Percentiles rank a stretch among this genome's conserved stretches.
Conservation (phyloP, 805 yeast species). For the Starmerella bombicola region DNA sequence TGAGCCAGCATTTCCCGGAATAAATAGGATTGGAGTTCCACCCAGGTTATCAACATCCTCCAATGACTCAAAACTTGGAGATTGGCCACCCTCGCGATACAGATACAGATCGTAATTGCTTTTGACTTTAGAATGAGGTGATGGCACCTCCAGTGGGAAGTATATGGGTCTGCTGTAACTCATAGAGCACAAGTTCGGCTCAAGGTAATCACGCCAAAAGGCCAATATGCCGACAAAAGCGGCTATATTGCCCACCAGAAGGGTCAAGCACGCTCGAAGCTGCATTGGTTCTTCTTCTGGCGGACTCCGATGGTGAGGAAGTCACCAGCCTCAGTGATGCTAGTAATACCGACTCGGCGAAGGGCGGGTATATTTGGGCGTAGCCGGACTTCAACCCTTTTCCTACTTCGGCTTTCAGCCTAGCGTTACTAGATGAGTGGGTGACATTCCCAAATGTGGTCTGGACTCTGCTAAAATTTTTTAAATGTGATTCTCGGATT, state of each 20-base stretch:
- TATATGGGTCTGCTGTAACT: conserved; percentile 17
- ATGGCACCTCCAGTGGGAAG: conserved; percentile 13
- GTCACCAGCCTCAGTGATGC: too few relatives aligned
- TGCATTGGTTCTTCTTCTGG: too few relatives aligned
- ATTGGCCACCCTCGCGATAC: conserved; percentile 64
- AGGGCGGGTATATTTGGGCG: too few relatives aligned
- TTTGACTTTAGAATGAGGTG: conserved; percentile 11
- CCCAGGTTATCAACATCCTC: conserved; percentile 32
- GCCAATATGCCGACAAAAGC: neutral
- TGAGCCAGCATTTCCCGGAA: conserved; percentile 97
- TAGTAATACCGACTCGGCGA: too few relatives aligned
- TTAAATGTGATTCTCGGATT: too few relatives aligned
- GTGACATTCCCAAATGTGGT: too few relatives aligned
- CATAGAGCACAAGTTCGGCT: conserved; percentile 20
- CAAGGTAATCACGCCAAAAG: conserved; percentile 5
- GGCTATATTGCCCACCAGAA: neutral
- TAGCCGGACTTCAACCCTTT: too few relatives aligned
- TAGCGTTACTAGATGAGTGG: too few relatives aligned
- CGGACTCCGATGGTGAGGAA: too few relatives aligned
- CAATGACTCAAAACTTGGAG: conserved; percentile 10
- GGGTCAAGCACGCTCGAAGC: neutral
- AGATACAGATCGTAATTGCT: conserved; percentile 56
- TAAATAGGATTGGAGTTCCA: conserved; percentile 82
- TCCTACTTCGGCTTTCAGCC: too few relatives aligned
- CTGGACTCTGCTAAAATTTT: too few relatives aligned